These are phyloP conservation scores for Euptelea pleiosperma DNA, from an alignment of 164 flowering plant genomes.

Conservation along the genomic window DNA sequence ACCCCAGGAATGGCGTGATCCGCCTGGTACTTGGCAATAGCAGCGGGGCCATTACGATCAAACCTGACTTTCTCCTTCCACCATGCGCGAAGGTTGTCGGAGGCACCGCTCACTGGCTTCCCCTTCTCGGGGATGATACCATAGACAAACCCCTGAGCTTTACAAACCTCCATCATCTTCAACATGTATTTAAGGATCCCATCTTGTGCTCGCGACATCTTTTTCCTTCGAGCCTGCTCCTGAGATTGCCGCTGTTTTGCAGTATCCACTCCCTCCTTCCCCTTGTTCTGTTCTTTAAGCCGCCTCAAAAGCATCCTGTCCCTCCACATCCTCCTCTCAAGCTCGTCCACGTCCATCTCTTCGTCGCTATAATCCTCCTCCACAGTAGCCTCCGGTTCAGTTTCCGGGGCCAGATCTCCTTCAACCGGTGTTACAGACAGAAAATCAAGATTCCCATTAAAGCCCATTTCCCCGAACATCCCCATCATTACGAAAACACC, in stretches of 20 bases:
- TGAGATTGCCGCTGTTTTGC: conserved; percentile 51
- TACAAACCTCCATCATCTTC: conserved; percentile 92
- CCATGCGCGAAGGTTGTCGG: conserved; percentile 86
- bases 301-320: conserved; percentile 41
- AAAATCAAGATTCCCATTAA: conserved; percentile 26
- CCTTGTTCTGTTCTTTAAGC: conserved; percentile 47
- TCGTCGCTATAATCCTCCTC: conserved; percentile 53
- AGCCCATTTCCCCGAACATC: conserved; percentile 34
- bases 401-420: conserved; percentile 26
- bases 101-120: conserved; percentile 88
- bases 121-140: conserved; percentile 94
- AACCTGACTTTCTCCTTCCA: conserved; percentile 89
- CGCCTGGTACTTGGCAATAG: conserved; percentile 62
- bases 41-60: conserved; percentile 86
- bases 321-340: conserved; percentile 60
- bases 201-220: conserved; percentile 90
- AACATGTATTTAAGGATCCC: conserved; percentile 82
- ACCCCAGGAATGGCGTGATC: conserved; percentile 43
- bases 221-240: conserved; percentile 83
- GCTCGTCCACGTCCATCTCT: conserved; percentile 53
- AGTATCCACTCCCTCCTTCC: conserved; percentile 38
- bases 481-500: conserved; percentile 19
- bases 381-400: conserved; percentile 36
- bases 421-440: conserved; percentile 18
- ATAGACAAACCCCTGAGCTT: conserved; percentile 88